Evolutionary conservation across 352 stramenopile species (phyloP).

Genomic region (Salisapilia sapeloensis): DNA sequence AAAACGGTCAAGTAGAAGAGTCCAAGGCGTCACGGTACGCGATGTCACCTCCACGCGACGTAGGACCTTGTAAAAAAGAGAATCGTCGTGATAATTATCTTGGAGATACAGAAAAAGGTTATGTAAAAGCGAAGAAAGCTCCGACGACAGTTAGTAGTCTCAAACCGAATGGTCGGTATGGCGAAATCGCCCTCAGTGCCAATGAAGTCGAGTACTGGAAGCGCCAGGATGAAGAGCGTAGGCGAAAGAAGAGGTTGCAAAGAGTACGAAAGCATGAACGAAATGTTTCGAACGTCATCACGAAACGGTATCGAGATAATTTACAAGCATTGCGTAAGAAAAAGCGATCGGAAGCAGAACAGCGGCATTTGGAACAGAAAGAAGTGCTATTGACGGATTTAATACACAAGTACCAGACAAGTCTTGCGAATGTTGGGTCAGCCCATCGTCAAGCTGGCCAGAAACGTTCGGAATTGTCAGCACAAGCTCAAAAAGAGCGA

Average conservation of each 20-base stretch:
- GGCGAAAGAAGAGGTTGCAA: slow-evolving; percentile 27
- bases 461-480: slow-evolving; percentile 32
- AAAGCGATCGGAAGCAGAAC: slow-evolving; percentile 12
- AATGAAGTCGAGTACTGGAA: slow-evolving; percentile 40
- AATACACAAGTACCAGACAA: slow-evolving; percentile 29
- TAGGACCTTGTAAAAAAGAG: no score
- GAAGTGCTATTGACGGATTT: slow-evolving; percentile 23
- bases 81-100: no score
- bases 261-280: slow-evolving; percentile 42
- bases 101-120: no score
- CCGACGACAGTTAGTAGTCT: no score
- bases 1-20: no score
- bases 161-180: slow-evolving; percentile 4
- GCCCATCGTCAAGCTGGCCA: slow-evolving; percentile 37
- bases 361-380: slow-evolving; percentile 11
- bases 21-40: no score
- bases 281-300: slow-evolving; percentile 42
- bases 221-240: slow-evolving; percentile 29
- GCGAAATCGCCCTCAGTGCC: slow-evolving; percentile 41
- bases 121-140: no score
- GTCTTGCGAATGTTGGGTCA: slow-evolving; percentile 35
- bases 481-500: slow-evolving; percentile 27
- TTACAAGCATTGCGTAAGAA: slow-evolving; percentile 21
- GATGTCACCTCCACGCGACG: no score
- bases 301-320: slow-evolving; percentile 50